These are phyloP conservation scores for Globisporangium nunn DNA, from an alignment of 352 stramenopile genomes.

Conservation along the genomic window DNA sequence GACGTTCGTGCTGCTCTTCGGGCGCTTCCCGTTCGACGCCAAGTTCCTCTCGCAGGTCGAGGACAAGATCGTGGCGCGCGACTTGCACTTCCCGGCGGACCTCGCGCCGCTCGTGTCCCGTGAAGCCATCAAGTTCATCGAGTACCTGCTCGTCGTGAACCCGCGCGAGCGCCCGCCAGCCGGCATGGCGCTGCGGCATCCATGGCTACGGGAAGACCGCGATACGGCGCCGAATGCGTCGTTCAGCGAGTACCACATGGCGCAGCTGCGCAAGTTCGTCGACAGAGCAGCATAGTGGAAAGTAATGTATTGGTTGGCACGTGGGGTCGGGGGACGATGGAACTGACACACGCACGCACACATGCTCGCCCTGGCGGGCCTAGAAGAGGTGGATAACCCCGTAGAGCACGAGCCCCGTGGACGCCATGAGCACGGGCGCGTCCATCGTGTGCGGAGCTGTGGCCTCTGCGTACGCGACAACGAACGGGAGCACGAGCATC, in stretches of 20 bases:
- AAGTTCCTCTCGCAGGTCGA: slow-evolving; percentile 79
- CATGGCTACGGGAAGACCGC: slow-evolving; percentile 52
- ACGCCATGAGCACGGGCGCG: slow-evolving; percentile 78
- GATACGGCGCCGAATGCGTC: slow-evolving; percentile 13
- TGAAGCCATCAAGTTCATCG: slow-evolving; percentile 71
- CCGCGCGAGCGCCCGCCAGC: slow-evolving; percentile 53
- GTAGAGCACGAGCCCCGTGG: slow-evolving; percentile 74
- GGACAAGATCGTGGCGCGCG: slow-evolving; percentile 67
- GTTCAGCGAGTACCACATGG: slow-evolving; percentile 46
- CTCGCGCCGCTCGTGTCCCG: slow-evolving; percentile 44
- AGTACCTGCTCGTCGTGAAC: slow-evolving; percentile 61
- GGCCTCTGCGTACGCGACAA: slow-evolving; percentile 76
- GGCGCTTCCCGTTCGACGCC: slow-evolving; percentile 66
- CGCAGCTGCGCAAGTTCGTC: slow-evolving; percentile 35
- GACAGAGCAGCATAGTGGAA: slow-evolving; percentile 11
- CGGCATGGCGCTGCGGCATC: slow-evolving; percentile 53
- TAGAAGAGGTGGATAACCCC: slow-evolving; percentile 72
- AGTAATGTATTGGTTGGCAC: background rate
- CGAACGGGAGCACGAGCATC: slow-evolving; percentile 79
- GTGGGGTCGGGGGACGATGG: background rate
- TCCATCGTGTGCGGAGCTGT: slow-evolving; percentile 86
- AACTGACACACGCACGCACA: no score
- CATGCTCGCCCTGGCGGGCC: background rate
- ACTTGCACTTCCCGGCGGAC: slow-evolving; percentile 51
- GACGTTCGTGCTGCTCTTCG: slow-evolving; percentile 69